phyloP scores from a whole-genome alignment of 768 basidiomycete genomes.

The Leccinum barrowsii region DNA sequence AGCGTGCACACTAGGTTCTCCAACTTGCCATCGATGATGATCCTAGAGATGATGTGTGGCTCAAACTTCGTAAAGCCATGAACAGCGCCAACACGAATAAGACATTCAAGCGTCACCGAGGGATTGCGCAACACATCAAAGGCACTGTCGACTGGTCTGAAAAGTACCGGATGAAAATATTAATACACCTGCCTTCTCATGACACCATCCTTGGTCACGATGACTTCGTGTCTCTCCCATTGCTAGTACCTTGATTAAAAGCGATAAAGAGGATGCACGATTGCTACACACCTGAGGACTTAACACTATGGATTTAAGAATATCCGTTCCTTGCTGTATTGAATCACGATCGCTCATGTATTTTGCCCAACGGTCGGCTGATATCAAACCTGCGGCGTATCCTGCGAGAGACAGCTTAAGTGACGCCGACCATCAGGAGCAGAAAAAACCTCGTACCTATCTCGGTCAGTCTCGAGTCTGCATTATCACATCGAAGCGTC shows the following conservation, averaged over 20 bases:
- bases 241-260: slow-evolving; percentile 24
- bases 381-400: too few relatives aligned
- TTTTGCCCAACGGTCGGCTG: too few relatives aligned
- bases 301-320: slow-evolving; percentile 33
- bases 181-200: slow-evolving; percentile 37
- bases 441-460: slow-evolving; percentile 45
- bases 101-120: slow-evolving; percentile 39
- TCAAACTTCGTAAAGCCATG: slow-evolving; percentile 43
- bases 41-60: slow-evolving; percentile 50
- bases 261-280: too few relatives aligned
- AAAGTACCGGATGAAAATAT: background rate
- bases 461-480: slow-evolving; percentile 76
- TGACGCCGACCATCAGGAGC: background rate
- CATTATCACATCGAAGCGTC: slow-evolving; percentile 85
- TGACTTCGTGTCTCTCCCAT: slow-evolving; percentile 43
- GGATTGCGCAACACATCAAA: slow-evolving; percentile 70
- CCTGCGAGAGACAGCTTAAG: background rate
- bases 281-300: slow-evolving; percentile 39
- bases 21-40: slow-evolving; percentile 66
- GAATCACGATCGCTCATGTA: too few relatives aligned
- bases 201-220: slow-evolving; percentile 40
- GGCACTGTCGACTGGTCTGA: slow-evolving; percentile 45
- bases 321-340: slow-evolving; percentile 22
- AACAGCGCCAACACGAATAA: slow-evolving; percentile 45
- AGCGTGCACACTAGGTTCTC: background rate